Evolutionary conservation across 176 grass and related monocot genomes (phyloP), one percentile per base, ranked within the genome.

Genomic region (Thinopyrum elongatum): DNA sequence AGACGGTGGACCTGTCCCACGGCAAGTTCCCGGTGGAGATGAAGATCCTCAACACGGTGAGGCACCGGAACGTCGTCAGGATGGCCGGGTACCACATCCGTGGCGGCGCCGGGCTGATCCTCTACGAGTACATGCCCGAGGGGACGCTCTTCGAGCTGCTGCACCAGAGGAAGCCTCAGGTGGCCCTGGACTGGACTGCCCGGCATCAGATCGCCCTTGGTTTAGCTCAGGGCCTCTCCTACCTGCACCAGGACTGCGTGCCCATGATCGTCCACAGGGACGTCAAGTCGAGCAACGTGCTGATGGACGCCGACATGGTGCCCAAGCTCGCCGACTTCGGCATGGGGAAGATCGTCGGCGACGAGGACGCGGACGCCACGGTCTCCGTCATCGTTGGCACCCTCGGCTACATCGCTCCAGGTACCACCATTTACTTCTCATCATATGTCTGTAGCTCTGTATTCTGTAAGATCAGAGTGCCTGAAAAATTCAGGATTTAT

Each of bases 321-420:
- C 84, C 89, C 8, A 90, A 90, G 80, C 30, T 90, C 58, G 81
- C 82, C 22, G 89, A 90, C 60, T 90, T 90, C 8, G 89, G 89
- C 35, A 83, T 90, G 78, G 89, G 84, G 53, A 90, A 86, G 69
- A 83, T 90, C 31, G 15, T 90, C 60, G 31, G 38, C 13, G 70
- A 79, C 23, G 75, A 75, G 35, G 84, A 83, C 39, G 15, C 6
- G 0, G 60, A 64, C 30, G 59, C 65, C 42, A 83, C 89, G 34
- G 65, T 87, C 3, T 90, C 89, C 26, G 69, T 74, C 27, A 57
- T 90, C 11, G 79, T 90, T 17, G 89, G 89, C 67, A 90, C 89
- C 86, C 89, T 90, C 16, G 89, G 89, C 60, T 90, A 90, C 42
- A 90, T 90, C 57, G 89, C 89, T 63, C 89, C 89, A 69, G 89